A percentile compares a stretch with the other conserved stretches of the same genome.
These are phyloP conservation scores for Erodium texanum DNA, from an alignment of 441 rosid species.

Conservation along the genomic window DNA sequence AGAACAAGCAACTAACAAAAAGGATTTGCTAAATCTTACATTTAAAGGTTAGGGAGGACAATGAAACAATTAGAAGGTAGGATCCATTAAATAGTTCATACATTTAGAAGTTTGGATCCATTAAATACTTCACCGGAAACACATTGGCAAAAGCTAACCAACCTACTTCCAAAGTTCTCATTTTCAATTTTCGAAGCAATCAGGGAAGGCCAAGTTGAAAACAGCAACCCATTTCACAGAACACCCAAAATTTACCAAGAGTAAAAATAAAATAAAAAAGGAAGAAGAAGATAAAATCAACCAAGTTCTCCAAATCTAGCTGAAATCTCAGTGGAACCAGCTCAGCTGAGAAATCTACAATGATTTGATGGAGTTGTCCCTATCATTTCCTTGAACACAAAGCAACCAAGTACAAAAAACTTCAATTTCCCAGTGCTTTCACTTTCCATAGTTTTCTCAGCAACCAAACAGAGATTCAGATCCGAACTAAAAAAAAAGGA, in stretches of 20 bases:
- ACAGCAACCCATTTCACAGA: not conserved
- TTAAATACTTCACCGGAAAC: not conserved
- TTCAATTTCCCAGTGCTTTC: constrained; percentile 15
- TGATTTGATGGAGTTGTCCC: constrained; percentile 17
- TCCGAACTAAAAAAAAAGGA: not conserved
- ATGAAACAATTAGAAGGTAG: not conserved
- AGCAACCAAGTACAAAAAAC: constrained; percentile 13
- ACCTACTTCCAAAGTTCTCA: not conserved
- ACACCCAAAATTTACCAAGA: constrained; percentile 1
- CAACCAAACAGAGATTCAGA: constrained; percentile 19
- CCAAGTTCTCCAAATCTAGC: not conserved
- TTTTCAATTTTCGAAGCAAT: not conserved
- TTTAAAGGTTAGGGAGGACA: not conserved
- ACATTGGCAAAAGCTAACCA: not conserved
- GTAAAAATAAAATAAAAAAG: not conserved
- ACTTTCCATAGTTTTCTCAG: constrained; percentile 22
- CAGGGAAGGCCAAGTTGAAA: not conserved
- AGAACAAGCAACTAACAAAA: not conserved
- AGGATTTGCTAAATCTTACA: not conserved
- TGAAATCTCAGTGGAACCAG: constrained; percentile 9
- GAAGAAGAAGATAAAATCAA: not conserved
- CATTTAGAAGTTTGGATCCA: too few relatives aligned
- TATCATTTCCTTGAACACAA: constrained; percentile 19
- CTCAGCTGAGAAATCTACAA: constrained; percentile 10
- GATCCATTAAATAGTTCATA: too few relatives aligned